A percentile compares a stretch with the other conserved stretches of the same genome.
These are phyloP conservation scores for Trichoderma arundinaceum DNA, from an alignment of 2,329 filamentous ascomycete genomes.

Conservation along the genomic window DNA sequence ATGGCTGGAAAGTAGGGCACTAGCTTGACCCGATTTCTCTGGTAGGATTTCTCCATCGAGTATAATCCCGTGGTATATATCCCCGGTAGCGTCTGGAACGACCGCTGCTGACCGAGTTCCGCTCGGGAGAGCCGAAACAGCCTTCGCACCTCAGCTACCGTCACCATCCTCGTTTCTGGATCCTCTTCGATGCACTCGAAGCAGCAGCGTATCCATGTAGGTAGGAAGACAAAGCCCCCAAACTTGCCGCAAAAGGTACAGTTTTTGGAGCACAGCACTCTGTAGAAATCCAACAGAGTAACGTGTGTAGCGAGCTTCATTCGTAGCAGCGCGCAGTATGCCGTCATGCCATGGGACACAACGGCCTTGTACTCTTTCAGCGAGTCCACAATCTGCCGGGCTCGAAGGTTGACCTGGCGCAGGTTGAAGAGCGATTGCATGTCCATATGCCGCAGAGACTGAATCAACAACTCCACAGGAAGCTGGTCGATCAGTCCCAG, in stretches of 20 bases:
- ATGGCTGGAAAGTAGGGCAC: slow-evolving; percentile 26
- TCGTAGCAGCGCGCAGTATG: slow-evolving; percentile 26
- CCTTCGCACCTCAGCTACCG: slow-evolving; percentile 19
- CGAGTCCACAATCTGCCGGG: slow-evolving; percentile 16
- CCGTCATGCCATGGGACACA: slow-evolving; percentile 13
- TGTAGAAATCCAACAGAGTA: slow-evolving; percentile 22
- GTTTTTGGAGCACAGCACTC: slow-evolving; percentile 16
- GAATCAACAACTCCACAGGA: slow-evolving; percentile 21
- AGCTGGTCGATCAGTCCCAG: slow-evolving; percentile 14
- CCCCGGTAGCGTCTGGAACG: slow-evolving; percentile 17
- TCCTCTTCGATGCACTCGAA: slow-evolving; percentile 29
- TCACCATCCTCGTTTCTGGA: slow-evolving; percentile 28
- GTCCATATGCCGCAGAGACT: slow-evolving; percentile 25
- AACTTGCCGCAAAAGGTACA: slow-evolving; percentile 30
- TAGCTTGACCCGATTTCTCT: slow-evolving; percentile 11
- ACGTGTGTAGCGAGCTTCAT: slow-evolving; percentile 24
- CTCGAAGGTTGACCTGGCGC: slow-evolving; percentile 19
- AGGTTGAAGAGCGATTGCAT: slow-evolving; percentile 29
- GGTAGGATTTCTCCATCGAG: slow-evolving; percentile 19
- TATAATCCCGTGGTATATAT: slow-evolving; percentile 8
- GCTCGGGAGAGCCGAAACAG: slow-evolving; percentile 21
- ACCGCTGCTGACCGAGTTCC: slow-evolving; percentile 20
- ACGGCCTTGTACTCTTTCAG: slow-evolving; percentile 32
- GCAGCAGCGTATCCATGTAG: slow-evolving; percentile 29
- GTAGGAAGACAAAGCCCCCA: slow-evolving; percentile 30